These are phyloP conservation scores for Pseudocercospora pini-densiflorae DNA, from an alignment of 2,329 filamentous ascomycete genomes.

Conservation along the genomic window DNA sequence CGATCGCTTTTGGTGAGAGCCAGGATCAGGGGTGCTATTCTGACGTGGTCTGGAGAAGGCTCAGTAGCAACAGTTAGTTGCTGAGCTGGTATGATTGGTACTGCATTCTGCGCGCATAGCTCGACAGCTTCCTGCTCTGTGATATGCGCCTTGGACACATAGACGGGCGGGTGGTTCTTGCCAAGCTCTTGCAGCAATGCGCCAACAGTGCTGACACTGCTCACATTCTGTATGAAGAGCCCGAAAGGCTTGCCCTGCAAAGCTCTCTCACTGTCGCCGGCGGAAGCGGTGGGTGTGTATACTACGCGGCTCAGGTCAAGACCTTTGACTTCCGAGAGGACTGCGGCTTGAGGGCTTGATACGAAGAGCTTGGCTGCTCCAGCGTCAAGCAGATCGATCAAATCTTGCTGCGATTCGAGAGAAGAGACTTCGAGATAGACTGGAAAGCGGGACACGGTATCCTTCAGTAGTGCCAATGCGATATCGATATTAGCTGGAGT, in stretches of 20 bases:
- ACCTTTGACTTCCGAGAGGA: constrained; percentile 56
- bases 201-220: constrained; percentile 47
- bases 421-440: constrained; percentile 78
- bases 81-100: constrained; percentile 76
- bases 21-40: constrained; percentile 72
- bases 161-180: constrained; percentile 54
- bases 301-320: constrained; percentile 63
- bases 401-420: constrained; percentile 70
- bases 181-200: constrained; percentile 57
- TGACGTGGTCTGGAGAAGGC: constrained; percentile 64
- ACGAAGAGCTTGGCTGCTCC: constrained; percentile 88
- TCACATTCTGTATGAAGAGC: constrained; percentile 48
- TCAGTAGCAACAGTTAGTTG: constrained; percentile 69
- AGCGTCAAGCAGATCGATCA: constrained; percentile 80
- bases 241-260: constrained; percentile 51
- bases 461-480: constrained; percentile 58
- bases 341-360: constrained; percentile 67
- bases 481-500: constrained; percentile 49
- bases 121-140: constrained; percentile 46
- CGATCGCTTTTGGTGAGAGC: constrained; percentile 80
- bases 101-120: constrained; percentile 52
- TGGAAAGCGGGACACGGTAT: constrained; percentile 59
- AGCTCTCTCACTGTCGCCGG: constrained; percentile 48
- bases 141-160: constrained; percentile 53
- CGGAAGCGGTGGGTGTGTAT: constrained; percentile 50